Evolutionary conservation across 768 basidiomycete genomes (phyloP).

Genomic region (Chalciporus pseudorubinellus): DNA sequence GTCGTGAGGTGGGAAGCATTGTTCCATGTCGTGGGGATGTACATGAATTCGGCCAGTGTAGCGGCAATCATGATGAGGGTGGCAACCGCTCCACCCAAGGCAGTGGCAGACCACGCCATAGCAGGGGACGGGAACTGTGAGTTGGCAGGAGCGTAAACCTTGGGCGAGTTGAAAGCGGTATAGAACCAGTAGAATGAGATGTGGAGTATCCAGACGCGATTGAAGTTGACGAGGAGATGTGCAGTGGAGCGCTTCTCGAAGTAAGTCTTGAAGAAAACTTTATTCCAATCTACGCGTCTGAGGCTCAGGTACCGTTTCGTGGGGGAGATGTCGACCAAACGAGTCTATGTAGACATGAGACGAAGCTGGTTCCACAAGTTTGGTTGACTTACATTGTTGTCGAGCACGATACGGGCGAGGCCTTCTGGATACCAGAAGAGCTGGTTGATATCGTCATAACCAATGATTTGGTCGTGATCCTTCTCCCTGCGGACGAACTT

Average conservation of each 20-base stretch:
- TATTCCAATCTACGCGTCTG: constrained; percentile 88
- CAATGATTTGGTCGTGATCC: constrained; percentile 94
- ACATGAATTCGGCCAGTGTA: constrained; percentile 91
- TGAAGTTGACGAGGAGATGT: constrained; percentile 98
- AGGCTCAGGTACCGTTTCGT: constrained; percentile 93
- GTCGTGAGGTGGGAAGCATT: constrained; percentile 97
- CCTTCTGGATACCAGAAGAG: constrained; percentile 99
- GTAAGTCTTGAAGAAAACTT: constrained; percentile 98
- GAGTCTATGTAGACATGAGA: constrained; percentile 52
- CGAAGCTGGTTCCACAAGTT: background rate
- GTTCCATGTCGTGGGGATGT: constrained; percentile 98
- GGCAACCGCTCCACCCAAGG: constrained; percentile 93
- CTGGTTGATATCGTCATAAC: constrained; percentile 99
- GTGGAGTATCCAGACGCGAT: constrained; percentile 97
- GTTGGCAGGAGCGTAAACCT: constrained; percentile 76
- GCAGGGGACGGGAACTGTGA: constrained; percentile 69
- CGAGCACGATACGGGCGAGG: constrained; percentile 85
- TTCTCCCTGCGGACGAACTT: constrained; percentile 93
- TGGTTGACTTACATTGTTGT: constrained; percentile 65
- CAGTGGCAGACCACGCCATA: constrained; percentile 95
- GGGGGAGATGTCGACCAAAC: constrained; percentile 87
- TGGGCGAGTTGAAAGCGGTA: constrained; percentile 95
- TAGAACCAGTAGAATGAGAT: constrained; percentile 94
- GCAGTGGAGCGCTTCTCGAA: constrained; percentile 91
- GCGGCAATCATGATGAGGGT: constrained; percentile 92